Conservation (phyloP, 2,329 filamentous ascomycete species). For the Acephala macrosclerotiorum region DNA sequence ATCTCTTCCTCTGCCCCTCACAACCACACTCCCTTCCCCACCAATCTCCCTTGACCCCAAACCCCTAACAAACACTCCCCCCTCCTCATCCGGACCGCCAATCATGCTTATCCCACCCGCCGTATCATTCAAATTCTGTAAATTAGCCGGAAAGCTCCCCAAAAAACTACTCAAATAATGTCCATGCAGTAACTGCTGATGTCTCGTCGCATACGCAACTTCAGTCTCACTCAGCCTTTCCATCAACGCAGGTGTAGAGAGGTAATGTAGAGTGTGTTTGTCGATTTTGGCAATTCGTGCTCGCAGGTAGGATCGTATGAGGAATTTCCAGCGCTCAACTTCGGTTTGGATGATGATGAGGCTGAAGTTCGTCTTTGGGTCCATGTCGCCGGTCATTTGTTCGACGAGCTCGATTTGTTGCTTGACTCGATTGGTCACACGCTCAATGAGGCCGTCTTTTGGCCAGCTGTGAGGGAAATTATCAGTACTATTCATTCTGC, state of each 20-base stretch:
- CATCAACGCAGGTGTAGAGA: slow-evolving; percentile 61
- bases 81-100: slow-evolving; percentile 81
- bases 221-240: slow-evolving; percentile 78
- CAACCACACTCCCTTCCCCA: slow-evolving; percentile 85
- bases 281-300: slow-evolving; percentile 91
- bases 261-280: slow-evolving; percentile 76
- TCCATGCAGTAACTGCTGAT: slow-evolving; percentile 82
- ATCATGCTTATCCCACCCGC: slow-evolving; percentile 93
- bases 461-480: slow-evolving; percentile 60
- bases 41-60: slow-evolving; percentile 62
- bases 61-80: slow-evolving; percentile 84
- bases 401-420: slow-evolving; percentile 75
- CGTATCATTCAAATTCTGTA: slow-evolving; percentile 90
- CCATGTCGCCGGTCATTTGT: slow-evolving; percentile 83
- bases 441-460: slow-evolving; percentile 77
- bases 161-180: slow-evolving; percentile 91
- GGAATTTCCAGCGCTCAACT: slow-evolving; percentile 90
- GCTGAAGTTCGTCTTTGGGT: slow-evolving; percentile 89
- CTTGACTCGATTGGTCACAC: slow-evolving; percentile 77
- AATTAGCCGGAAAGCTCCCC: slow-evolving; percentile 75
- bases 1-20: slow-evolving; percentile 73
- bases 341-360: slow-evolving; percentile 97
- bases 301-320: slow-evolving; percentile 83
- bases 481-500: slow-evolving; percentile 15
- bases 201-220: slow-evolving; percentile 80